These are phyloP conservation scores for Cystobasidium sp. DNA, from an alignment of 1,284 basidiomycete species.

Conservation along the genomic window DNA sequence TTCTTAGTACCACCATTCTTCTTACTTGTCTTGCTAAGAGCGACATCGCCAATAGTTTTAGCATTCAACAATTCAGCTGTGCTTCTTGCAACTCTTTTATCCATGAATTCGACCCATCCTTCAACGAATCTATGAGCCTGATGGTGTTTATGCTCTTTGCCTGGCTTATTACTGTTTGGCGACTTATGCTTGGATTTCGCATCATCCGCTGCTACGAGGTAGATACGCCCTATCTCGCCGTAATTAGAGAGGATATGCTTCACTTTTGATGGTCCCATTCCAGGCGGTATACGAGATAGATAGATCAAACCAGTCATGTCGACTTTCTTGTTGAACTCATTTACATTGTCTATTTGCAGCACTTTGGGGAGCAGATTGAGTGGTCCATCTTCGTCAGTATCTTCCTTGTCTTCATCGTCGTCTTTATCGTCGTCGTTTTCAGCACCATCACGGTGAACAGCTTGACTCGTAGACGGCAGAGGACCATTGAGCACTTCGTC, in stretches of 20 bases:
- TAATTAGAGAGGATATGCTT: conserved; percentile 70
- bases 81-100: conserved; percentile 86
- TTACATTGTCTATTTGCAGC: conserved; percentile 22
- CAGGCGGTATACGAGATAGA: conserved; percentile 95
- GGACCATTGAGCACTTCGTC: conserved; percentile 41
- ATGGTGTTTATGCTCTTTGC: conserved; percentile 72
- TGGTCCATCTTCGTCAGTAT: conserved; percentile 16
- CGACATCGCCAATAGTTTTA: conserved; percentile 71
- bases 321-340: conserved; percentile 30
- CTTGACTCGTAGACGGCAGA: conserved; percentile 30
- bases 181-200: conserved; percentile 16
- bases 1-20: conserved; percentile 76
- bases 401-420: not conserved
- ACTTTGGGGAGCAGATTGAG: conserved; percentile 27
- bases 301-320: conserved; percentile 69
- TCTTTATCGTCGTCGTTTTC: not conserved
- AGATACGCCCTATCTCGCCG: conserved; percentile 54
- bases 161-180: not conserved
- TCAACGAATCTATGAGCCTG: conserved; percentile 72
- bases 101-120: conserved; percentile 97
- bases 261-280: conserved; percentile 96
- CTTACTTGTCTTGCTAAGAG: conserved; percentile 23
- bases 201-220: conserved; percentile 47
- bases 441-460: not conserved
- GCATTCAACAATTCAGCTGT: conserved; percentile 96